Evolutionary conservation across 805 yeast genomes (phyloP).

Genomic region (Isabelozyma rhagii): DNA sequence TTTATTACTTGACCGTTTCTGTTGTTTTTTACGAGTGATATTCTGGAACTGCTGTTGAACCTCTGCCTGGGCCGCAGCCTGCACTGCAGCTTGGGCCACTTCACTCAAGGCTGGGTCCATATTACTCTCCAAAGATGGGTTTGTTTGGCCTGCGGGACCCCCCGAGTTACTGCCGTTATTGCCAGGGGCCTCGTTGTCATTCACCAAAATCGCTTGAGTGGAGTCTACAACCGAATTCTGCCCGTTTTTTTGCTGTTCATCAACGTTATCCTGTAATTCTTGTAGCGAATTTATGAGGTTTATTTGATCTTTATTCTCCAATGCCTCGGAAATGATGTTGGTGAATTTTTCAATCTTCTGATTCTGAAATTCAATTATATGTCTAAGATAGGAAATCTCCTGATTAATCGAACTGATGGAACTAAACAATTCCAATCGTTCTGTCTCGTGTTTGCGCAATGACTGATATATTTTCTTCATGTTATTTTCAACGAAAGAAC

Average conservation of each 20-base stretch:
- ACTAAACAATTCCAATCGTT: neutral
- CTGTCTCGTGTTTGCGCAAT: neutral
- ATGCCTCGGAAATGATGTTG: constrained; percentile 26
- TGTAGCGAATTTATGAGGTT: constrained; percentile 28
- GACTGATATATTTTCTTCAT: neutral
- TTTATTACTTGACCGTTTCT: neutral
- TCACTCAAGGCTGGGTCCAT: constrained; percentile 43
- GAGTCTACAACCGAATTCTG: constrained; percentile 6
- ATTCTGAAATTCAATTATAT: constrained; percentile 35
- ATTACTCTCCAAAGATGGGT: constrained; percentile 22
- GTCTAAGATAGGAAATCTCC: constrained; percentile 34
- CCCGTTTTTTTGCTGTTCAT: constrained; percentile 5
- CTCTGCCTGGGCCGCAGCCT: constrained; percentile 17
- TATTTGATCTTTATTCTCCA: constrained; percentile 24
- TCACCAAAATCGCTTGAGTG: constrained; percentile 3
- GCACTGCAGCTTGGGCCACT: constrained; percentile 38
- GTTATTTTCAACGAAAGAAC: neutral
- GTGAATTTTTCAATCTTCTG: constrained; percentile 37
- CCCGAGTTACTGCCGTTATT: constrained; percentile 2
- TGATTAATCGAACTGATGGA: constrained; percentile 12
- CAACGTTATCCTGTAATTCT: constrained; percentile 19
- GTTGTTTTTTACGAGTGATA: constrained; percentile 1
- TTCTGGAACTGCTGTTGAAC: neutral
- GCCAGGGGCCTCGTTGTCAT: constrained; percentile 5
- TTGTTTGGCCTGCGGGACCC: constrained; percentile 3